Conservation (phyloP, 2,329 filamentous ascomycete species). For the Rutstroemia sydowiana region DNA sequence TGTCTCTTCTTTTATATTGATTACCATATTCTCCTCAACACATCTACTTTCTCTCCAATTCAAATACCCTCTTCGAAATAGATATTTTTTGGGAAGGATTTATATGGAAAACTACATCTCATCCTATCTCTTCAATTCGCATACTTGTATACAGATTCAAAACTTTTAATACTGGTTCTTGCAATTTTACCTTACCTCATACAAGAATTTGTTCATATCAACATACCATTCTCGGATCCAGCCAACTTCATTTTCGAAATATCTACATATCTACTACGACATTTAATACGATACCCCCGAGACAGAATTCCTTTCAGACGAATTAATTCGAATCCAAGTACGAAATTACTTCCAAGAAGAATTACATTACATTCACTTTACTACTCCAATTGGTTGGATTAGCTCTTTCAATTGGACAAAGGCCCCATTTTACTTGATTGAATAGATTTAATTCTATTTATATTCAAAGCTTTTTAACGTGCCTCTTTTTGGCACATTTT, state of each 20-base stretch:
- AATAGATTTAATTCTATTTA: conserved; percentile 11
- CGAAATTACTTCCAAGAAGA: not conserved
- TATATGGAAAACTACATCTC: too few relatives aligned
- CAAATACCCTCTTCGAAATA: conserved; percentile 3
- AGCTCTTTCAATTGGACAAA: conserved; percentile 14
- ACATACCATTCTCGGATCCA: conserved; percentile 10
- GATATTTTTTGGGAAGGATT: too few relatives aligned
- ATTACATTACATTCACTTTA: conserved; percentile 1
- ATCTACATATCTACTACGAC: conserved; percentile 11
- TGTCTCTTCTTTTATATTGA: too few relatives aligned
- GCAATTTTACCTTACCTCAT: not conserved
- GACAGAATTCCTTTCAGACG: not conserved
- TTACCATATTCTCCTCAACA: too few relatives aligned
- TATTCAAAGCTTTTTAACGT: conserved; percentile 30
- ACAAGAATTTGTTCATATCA: conserved; percentile 8
- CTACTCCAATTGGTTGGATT: conserved; percentile 6
- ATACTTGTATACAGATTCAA: conserved; percentile 7
- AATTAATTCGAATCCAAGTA: too few relatives aligned
- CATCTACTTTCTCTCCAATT: too few relatives aligned
- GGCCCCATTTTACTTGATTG: conserved; percentile 4
- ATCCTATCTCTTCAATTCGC: conserved; percentile 10
- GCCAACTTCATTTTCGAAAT: conserved; percentile 4
- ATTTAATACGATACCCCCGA: too few relatives aligned
- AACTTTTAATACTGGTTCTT: conserved; percentile 6
- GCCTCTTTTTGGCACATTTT: conserved; percentile 34